Base-by-base conservation (phyloP, 2,329 filamentous ascomycete species). In the Pseudogymnoascus pannorum region DNA sequence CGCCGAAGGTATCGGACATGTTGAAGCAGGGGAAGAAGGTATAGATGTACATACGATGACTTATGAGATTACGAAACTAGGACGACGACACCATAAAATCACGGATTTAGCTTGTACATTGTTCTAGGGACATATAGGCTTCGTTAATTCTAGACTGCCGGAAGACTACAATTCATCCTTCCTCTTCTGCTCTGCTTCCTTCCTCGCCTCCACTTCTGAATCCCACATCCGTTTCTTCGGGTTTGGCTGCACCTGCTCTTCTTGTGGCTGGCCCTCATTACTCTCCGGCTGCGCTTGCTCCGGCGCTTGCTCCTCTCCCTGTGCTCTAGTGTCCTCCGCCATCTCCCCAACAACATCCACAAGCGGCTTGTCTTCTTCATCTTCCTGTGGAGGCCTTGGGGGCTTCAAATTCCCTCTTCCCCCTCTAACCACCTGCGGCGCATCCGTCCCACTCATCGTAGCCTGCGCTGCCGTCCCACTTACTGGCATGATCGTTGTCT, bases 1-100 rank as follows among this genome's bases (percentile, higher is more conserved):
- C 94, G 31, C 92, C 92, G 0, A 99, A 99, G 74, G 92, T 99
- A 2, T 87, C 87, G 1, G 88, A 92, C 66, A 75, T 92, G 69
- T 69, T 87, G 54, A 82, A 75, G 60, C 82, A 86, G 67, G 85
- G 85, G 0, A 85, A 83, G 72, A 83, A 78, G 68, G 81, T 87
- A 22, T 83, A 61, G 59, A 61, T 57, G 16, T 29, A 33, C 26
- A 61, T 33, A 61, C n/a, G 16, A 58, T 9, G 44, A 16, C 14
- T 61, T 20, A 58, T 51, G 24, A 35, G 26, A 51, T 35, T 61
- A 58, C 18, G 29, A 24, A 60, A 31, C 24, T 9, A 29, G 35
- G 29, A 58, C 26, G 18, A 48, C 11, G 7, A 18, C 1, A n/a
- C 5, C 18, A 57, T 20, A 48, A 24, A 54, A 31, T 24, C 38